These are phyloP conservation scores for Begonia fuchsioides DNA, from an alignment of 306 rosid genomes.

Conservation along the genomic window DNA sequence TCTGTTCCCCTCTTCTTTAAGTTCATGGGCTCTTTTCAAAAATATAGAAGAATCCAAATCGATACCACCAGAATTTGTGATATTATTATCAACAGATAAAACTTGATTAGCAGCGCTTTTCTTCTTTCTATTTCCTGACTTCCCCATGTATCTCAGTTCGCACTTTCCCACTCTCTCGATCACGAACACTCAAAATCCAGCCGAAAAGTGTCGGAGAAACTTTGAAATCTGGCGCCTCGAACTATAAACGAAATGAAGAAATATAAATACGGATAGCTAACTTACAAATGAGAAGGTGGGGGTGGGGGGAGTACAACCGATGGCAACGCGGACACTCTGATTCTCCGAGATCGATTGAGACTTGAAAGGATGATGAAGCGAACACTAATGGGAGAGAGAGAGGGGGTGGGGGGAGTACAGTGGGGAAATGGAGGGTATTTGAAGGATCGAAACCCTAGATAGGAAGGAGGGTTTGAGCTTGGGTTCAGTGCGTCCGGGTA, in stretches of 20 bases:
- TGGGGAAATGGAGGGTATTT: neutral
- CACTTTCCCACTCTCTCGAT: slow-evolving; percentile 6
- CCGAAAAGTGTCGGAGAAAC: neutral
- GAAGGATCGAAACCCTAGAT: neutral
- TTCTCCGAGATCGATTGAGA: neutral
- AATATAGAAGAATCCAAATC: slow-evolving; percentile 68
- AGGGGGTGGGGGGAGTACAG: no score
- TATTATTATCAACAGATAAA: slow-evolving; percentile 23
- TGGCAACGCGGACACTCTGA: neutral
- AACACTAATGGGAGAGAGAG: neutral
- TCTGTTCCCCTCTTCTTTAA: slow-evolving; percentile 82
- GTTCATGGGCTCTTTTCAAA: slow-evolving; percentile 83
- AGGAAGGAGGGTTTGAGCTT: neutral
- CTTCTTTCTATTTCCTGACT: slow-evolving; percentile 82
- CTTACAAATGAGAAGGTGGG: neutral
- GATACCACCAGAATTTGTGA: slow-evolving; percentile 40
- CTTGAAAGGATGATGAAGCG: neutral
- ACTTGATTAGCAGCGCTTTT: slow-evolving; percentile 56
- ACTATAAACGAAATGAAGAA: neutral
- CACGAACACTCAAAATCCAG: slow-evolving; percentile 1
- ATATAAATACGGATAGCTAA: neutral
- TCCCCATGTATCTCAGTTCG: slow-evolving; percentile 48
- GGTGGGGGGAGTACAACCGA: neutral
- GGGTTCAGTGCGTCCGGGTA: no score
- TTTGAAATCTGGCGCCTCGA: neutral